Conservation (phyloP, 2,329 filamentous ascomycete genomes). For the Phoma herbarum region DNA sequence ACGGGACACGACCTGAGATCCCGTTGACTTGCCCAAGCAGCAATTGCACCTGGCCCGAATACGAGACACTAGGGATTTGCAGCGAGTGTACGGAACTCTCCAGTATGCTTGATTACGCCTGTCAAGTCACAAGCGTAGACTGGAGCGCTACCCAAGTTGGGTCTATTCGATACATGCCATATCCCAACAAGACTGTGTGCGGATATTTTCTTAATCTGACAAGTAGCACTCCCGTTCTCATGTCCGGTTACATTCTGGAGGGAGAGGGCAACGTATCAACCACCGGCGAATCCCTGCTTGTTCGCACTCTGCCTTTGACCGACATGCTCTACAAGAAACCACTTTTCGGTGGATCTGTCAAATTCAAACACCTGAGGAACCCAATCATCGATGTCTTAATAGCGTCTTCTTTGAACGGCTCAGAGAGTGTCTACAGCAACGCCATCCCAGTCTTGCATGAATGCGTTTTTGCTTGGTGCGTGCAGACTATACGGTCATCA, state of each 20-base stretch:
- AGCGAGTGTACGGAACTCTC: too few relatives aligned
- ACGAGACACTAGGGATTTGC: slow-evolving; percentile 29
- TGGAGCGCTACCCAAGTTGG: slow-evolving; percentile 20
- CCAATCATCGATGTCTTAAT: slow-evolving; percentile 23
- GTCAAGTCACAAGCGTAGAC: slow-evolving; percentile 26
- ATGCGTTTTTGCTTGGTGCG: slow-evolving; percentile 38
- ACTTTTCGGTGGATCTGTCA: slow-evolving; percentile 23
- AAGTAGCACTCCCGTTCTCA: slow-evolving; percentile 22
- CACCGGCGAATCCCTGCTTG: slow-evolving; percentile 19
- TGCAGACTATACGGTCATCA: slow-evolving; percentile 30
- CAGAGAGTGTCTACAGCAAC: slow-evolving; percentile 16
- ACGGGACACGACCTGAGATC: slow-evolving; percentile 35
- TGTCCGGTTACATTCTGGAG: slow-evolving; percentile 28
- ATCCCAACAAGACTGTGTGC: slow-evolving; percentile 19
- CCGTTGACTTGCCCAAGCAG: slow-evolving; percentile 39
- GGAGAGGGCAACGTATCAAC: background rate
- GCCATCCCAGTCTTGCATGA: slow-evolving; percentile 28
- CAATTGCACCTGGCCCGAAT: slow-evolving; percentile 41
- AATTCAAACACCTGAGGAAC: slow-evolving; percentile 27
- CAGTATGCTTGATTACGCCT: slow-evolving; percentile 16
- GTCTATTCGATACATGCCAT: background rate
- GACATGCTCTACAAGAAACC: background rate
- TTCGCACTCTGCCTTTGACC: slow-evolving; percentile 27
- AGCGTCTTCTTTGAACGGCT: slow-evolving; percentile 8
- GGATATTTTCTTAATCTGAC: slow-evolving; percentile 40